A percentile compares a stretch with the other conserved stretches of the same genome.
phyloP scores from a whole-genome alignment of 1,139 yeast species.

The Debaryomyces sp. region DNA sequence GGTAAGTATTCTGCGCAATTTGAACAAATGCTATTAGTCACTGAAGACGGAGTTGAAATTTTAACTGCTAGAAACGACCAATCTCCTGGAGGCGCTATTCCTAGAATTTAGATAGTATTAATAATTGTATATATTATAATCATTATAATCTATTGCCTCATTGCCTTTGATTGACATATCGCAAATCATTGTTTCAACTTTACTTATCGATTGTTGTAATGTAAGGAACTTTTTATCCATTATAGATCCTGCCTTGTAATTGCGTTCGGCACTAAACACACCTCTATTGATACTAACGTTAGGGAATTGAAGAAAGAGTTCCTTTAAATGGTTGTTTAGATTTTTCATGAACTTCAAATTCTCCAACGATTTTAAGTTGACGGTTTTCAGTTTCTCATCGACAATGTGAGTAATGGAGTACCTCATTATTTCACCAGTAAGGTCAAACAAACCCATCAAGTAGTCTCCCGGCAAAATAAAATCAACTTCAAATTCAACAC shows the following conservation, averaged over 20 bases:
- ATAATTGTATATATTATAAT: slow-evolving; percentile 4
- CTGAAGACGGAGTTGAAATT: slow-evolving; percentile 93
- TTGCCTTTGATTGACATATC: slow-evolving; percentile 26
- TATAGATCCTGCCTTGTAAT: slow-evolving; percentile 18
- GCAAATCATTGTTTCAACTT: slow-evolving; percentile 29
- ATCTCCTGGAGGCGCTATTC: slow-evolving; percentile 88
- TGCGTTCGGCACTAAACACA: slow-evolving; percentile 17
- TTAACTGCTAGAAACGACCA: slow-evolving; percentile 76
- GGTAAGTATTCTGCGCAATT: slow-evolving; percentile 93
- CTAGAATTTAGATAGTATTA: slow-evolving; percentile 43
- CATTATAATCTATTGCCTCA: slow-evolving; percentile 13
- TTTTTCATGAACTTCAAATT: slow-evolving; percentile 21
- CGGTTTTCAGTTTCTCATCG: slow-evolving; percentile 12
- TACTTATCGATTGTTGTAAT: slow-evolving; percentile 26
- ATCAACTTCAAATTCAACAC: slow-evolving; percentile 2
- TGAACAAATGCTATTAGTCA: slow-evolving; percentile 89
- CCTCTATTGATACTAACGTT: slow-evolving; percentile 25
- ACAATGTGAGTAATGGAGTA: slow-evolving; percentile 26
- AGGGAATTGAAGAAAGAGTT: slow-evolving; percentile 22
- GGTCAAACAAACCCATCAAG: slow-evolving; percentile 42
- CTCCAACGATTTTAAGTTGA: slow-evolving; percentile 14
- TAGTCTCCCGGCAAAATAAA: slow-evolving; percentile 30
- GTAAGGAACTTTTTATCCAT: slow-evolving; percentile 29
- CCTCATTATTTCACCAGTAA: slow-evolving; percentile 48
- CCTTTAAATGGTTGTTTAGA: slow-evolving; percentile 15